A percentile compares a stretch with the other conserved stretches of the same genome.
Evolutionary conservation across 2,329 filamentous ascomycete genomes (phyloP).

Genomic region (Iodosphaeria phyllophila): DNA sequence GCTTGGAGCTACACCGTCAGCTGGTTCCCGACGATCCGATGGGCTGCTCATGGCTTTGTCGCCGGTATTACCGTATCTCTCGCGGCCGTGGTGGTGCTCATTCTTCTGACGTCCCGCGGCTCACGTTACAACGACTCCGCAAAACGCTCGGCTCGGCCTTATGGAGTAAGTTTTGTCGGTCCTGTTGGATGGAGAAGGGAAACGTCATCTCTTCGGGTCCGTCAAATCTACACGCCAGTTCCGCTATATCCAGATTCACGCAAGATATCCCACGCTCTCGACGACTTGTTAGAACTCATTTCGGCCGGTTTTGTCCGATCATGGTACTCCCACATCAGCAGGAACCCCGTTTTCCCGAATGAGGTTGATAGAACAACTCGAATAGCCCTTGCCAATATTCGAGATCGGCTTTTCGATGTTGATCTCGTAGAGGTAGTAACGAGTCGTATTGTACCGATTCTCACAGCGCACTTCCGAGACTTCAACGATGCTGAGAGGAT

Average conservation of each 20-base stretch:
- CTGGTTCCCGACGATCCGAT: slow-evolving; percentile 69
- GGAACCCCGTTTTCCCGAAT: slow-evolving; percentile 60
- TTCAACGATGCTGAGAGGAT: slow-evolving; percentile 79
- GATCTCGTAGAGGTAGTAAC: slow-evolving; percentile 76
- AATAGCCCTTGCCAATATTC: slow-evolving; percentile 48
- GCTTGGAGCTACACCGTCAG: slow-evolving; percentile 75
- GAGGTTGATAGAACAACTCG: slow-evolving; percentile 73
- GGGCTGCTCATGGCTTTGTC: slow-evolving; percentile 69
- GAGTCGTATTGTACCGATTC: slow-evolving; percentile 65
- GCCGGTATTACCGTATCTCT: slow-evolving; percentile 42
- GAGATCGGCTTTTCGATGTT: slow-evolving; percentile 51
- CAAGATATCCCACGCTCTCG: slow-evolving; percentile 61
- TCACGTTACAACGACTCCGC: slow-evolving; percentile 18
- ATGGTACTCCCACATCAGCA: slow-evolving; percentile 81
- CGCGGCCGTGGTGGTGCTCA: slow-evolving; percentile 34
- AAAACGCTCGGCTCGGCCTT: slow-evolving; percentile 19
- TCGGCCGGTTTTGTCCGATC: slow-evolving; percentile 69
- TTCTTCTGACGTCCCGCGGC: slow-evolving; percentile 42
- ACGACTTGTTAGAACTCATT: slow-evolving; percentile 59
- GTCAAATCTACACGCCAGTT: slow-evolving; percentile 46
- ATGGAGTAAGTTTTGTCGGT: slow-evolving; percentile 39
- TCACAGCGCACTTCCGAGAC: slow-evolving; percentile 76
- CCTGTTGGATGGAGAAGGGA: slow-evolving; percentile 51
- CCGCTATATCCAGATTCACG: slow-evolving; percentile 61
- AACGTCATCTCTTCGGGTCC: slow-evolving; percentile 42